Evolutionary conservation across 2,329 filamentous ascomycete species (phyloP).

Genomic region (Ascochyta fabae): DNA sequence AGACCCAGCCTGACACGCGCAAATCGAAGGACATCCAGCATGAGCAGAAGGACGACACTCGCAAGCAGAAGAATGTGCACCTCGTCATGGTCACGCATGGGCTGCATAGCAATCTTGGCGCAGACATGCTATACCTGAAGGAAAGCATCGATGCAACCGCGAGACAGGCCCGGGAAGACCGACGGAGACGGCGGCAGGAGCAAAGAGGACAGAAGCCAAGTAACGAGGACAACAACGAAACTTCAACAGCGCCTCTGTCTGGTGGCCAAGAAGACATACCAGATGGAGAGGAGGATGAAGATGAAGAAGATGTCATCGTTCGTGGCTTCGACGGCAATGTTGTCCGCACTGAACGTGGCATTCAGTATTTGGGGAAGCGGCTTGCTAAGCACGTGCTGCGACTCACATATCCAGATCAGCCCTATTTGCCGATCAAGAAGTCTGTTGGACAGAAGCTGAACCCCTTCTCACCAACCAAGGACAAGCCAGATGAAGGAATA

Average conservation of each 20-base stretch:
- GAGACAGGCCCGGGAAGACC: constrained; percentile 73
- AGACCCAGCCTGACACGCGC: constrained; percentile 33
- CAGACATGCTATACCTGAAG: constrained; percentile 96
- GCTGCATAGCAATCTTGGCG: constrained; percentile 91
- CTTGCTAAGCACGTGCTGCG: constrained; percentile 88
- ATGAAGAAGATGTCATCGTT: constrained; percentile 86
- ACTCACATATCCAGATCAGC: constrained; percentile 93
- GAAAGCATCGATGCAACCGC: constrained; percentile 92
- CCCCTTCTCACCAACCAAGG: constrained; percentile 53
- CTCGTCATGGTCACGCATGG: constrained; percentile 93
- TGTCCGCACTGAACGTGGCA: constrained; percentile 88
- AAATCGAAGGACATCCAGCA: constrained; percentile 36
- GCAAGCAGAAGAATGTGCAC: constrained; percentile 80
- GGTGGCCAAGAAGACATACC: constrained; percentile 58
- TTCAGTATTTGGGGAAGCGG: constrained; percentile 95
- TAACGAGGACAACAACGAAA: constrained; percentile 17
- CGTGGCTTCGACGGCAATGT: constrained; percentile 90
- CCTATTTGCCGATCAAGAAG: constrained; percentile 73
- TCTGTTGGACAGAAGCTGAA: constrained; percentile 58
- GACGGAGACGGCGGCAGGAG: constrained; percentile 62
- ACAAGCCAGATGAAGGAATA: constrained; percentile 55
- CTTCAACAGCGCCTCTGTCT: constrained; percentile 55
- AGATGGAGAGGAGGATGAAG: constrained; percentile 59
- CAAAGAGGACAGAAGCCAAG: constrained; percentile 18
- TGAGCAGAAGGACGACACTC: constrained; percentile 30